Conservation (phyloP, 805 yeast species). For the Nakazawaea wyomingensis region DNA sequence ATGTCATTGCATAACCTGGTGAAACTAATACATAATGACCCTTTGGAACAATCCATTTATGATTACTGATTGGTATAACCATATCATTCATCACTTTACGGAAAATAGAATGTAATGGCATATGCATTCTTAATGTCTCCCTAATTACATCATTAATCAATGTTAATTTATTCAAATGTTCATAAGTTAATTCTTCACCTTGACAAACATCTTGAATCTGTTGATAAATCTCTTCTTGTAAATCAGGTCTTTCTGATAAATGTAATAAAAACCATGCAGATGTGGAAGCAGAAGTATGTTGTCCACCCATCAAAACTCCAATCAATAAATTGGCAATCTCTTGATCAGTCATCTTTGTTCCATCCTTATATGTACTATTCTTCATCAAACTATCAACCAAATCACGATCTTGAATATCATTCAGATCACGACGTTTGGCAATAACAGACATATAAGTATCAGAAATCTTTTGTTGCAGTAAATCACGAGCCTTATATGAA, state of each 20-base stretch:
- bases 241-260: slow-evolving; percentile 78
- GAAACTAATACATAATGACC: slow-evolving; percentile 89
- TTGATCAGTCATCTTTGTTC: slow-evolving; percentile 88
- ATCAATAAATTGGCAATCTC: slow-evolving; percentile 91
- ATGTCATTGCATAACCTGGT: slow-evolving; percentile 86
- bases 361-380: slow-evolving; percentile 84
- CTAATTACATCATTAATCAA: slow-evolving; percentile 77
- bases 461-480: slow-evolving; percentile 80
- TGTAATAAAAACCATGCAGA: slow-evolving; percentile 93
- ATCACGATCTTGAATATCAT: slow-evolving; percentile 81
- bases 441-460: slow-evolving; percentile 78
- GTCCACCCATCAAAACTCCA: slow-evolving; percentile 98
- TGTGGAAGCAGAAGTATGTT: slow-evolving; percentile 95
- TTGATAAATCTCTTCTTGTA: slow-evolving; percentile 74
- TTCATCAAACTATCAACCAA: slow-evolving; percentile 84
- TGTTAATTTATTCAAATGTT: slow-evolving; percentile 76
- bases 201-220: slow-evolving; percentile 67
- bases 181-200: slow-evolving; percentile 67
- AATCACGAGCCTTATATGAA: slow-evolving; percentile 72
- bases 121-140: slow-evolving; percentile 93
- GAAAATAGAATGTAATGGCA: slow-evolving; percentile 94
- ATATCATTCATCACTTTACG: slow-evolving; percentile 80
- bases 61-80: slow-evolving; percentile 66
- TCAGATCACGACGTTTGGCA: slow-evolving; percentile 61
- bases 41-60: slow-evolving; percentile 70